These are phyloP conservation scores for Sporobolomyces phaffii DNA, from an alignment of 768 basidiomycete species.

Conservation along the genomic window DNA sequence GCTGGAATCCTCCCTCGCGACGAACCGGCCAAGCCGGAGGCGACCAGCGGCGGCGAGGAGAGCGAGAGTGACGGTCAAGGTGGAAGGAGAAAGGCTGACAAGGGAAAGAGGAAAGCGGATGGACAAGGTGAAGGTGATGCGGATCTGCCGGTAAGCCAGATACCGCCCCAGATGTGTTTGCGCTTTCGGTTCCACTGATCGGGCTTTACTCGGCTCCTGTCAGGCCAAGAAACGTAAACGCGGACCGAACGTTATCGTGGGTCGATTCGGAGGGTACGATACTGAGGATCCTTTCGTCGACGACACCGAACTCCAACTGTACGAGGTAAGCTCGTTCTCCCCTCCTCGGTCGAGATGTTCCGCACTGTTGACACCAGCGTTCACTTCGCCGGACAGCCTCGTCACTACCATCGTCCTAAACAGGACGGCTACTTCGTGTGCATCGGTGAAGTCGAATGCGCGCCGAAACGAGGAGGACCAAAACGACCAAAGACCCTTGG, in stretches of 20 bases:
- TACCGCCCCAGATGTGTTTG: slow-evolving; percentile 1
- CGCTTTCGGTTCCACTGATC: no score
- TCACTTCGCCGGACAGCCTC: no score
- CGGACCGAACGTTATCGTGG: slow-evolving; percentile 35
- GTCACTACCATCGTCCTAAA: slow-evolving; percentile 82
- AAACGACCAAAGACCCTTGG: no score
- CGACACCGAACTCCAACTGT: slow-evolving; percentile 84
- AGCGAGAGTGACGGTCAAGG: slow-evolving; percentile 26
- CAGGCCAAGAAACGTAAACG: slow-evolving; percentile 33
- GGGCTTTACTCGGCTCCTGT: not conserved
- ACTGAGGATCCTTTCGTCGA: slow-evolving; percentile 90
- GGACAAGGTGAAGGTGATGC: not conserved
- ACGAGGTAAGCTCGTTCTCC: slow-evolving; percentile 52
- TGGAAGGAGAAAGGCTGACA: slow-evolving; percentile 8
- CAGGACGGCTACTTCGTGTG: slow-evolving; percentile 58
- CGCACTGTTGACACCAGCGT: no score
- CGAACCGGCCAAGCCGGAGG: slow-evolving; percentile 12
- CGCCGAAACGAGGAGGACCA: slow-evolving; percentile 15
- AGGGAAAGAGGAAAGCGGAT: slow-evolving; percentile 10
- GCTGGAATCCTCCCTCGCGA: slow-evolving; percentile 11
- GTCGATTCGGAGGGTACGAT: slow-evolving; percentile 76
- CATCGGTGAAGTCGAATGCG: slow-evolving; percentile 26
- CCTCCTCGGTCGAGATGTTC: not conserved
- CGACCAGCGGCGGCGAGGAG: slow-evolving; percentile 1
- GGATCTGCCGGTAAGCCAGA: no score